Evolutionary conservation across 2,329 filamentous ascomycete genomes (phyloP).

Genomic region (Claviceps sp.): DNA sequence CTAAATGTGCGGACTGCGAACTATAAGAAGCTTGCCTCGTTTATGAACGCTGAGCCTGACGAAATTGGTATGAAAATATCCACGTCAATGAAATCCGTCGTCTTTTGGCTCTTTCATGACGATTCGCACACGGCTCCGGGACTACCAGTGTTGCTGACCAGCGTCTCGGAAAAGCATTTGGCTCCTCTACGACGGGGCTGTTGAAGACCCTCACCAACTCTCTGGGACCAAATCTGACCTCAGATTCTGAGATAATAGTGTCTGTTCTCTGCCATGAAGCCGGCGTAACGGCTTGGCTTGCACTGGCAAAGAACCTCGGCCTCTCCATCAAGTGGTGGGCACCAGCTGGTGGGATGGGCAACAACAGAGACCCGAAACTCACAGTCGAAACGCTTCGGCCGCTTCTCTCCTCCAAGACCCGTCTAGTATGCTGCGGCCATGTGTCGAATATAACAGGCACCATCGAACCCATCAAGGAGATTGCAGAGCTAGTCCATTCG

Average conservation of each 20-base stretch:
- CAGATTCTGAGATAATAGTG: conserved; percentile 45
- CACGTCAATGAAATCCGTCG: too few relatives aligned
- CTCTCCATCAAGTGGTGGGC: conserved; percentile 60
- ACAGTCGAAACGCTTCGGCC: conserved; percentile 38
- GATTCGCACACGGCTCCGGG: neutral
- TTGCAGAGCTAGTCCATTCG: conserved; percentile 37
- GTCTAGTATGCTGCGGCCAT: conserved; percentile 61
- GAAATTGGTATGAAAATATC: neutral
- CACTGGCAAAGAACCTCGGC: conserved; percentile 46
- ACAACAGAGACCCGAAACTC: conserved; percentile 26
- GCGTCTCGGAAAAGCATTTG: conserved; percentile 36
- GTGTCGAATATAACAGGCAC: conserved; percentile 61
- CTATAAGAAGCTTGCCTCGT: conserved; percentile 5
- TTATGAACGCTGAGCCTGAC: neutral
- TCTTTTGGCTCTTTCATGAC: neutral
- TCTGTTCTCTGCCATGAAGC: conserved; percentile 67
- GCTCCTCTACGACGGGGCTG: conserved; percentile 62
- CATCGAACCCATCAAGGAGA: conserved; percentile 42
- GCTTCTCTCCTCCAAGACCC: conserved; percentile 50
- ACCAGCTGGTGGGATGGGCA: conserved; percentile 19
- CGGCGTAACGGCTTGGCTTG: conserved; percentile 62
- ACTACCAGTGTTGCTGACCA: neutral
- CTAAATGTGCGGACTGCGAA: conserved; percentile 1
- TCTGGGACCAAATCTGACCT: conserved; percentile 25
- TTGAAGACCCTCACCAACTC: conserved; percentile 54